phyloP scores from a whole-genome alignment of 306 rosid genomes.

The Oemleria cerasiformis region DNA sequence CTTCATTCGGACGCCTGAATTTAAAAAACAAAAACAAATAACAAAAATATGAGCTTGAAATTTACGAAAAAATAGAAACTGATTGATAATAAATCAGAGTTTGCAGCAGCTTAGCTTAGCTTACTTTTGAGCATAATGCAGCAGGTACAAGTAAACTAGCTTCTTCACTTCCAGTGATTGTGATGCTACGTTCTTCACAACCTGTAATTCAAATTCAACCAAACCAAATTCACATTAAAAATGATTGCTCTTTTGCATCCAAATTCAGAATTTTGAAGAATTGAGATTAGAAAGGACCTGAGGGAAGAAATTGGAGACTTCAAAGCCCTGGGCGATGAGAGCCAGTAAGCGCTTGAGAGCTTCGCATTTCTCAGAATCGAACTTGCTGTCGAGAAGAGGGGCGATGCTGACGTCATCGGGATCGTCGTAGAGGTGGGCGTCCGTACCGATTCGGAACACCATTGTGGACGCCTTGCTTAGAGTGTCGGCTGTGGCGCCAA shows the following conservation, averaged over 20 bases:
- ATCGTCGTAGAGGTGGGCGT: conserved; percentile 98
- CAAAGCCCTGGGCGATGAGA: conserved; percentile 95
- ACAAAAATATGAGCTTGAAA: not conserved
- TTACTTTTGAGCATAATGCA: conserved; percentile 97
- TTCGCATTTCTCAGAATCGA: conserved; percentile 92
- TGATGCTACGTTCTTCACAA: conserved; percentile 92
- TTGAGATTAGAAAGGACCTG: conserved; percentile 42
- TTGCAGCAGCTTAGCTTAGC: conserved; percentile 20
- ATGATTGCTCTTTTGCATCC: not conserved
- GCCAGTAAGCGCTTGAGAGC: conserved; percentile 96
- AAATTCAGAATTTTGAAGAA: not conserved
- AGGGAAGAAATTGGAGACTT: conserved; percentile 92
- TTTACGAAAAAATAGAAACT: not conserved
- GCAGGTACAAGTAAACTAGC: conserved; percentile 88
- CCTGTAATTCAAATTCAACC: conserved; percentile 49
- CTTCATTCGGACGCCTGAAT: conserved; percentile 91
- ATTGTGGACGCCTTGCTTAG: conserved; percentile 92
- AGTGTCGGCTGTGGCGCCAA: conserved; percentile 90
- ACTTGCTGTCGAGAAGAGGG: conserved; percentile 83
- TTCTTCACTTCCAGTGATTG: conserved; percentile 91
- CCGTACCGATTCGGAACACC: conserved; percentile 97
- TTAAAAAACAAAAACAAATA: not conserved
- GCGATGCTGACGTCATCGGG: conserved; percentile 88
- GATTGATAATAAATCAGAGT: not conserved
- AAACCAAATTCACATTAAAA: not conserved